Percentiles rank a stretch among this genome's conserved stretches.
Evolutionary conservation across 768 basidiomycete genomes (phyloP).

Genomic region (Floccularia luteovirens): DNA sequence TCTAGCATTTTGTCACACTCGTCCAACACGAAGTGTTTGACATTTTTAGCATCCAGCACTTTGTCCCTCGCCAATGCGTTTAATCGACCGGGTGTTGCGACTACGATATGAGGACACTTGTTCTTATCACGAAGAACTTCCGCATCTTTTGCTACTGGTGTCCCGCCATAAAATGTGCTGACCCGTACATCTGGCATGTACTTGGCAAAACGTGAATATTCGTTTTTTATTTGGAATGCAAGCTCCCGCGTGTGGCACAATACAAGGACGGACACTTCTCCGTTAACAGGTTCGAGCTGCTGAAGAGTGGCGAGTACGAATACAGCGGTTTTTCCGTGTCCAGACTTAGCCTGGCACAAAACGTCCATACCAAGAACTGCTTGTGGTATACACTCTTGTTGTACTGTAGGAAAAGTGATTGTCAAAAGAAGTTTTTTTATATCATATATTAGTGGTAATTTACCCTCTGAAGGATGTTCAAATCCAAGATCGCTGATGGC

Average conservation of each 20-base stretch:
- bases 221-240: conserved; percentile 99
- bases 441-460: conserved; percentile 7
- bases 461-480: conserved; percentile 99
- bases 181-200: conserved; percentile 99
- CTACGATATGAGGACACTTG: conserved; percentile 98
- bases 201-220: conserved; percentile 98
- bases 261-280: conserved; percentile 96
- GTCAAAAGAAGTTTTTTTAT: not conserved
- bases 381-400: conserved; percentile 99
- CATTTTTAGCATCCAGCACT: conserved; percentile 87
- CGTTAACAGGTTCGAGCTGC: conserved; percentile 96
- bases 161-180: conserved; percentile 96
- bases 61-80: conserved; percentile 96
- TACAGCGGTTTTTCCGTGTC: conserved; percentile 97
- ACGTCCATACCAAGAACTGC: conserved; percentile 99
- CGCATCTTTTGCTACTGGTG: conserved; percentile 87
- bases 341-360: conserved; percentile 98
- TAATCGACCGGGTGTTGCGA: conserved; percentile 95
- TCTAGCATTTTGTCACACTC: conserved; percentile 99
- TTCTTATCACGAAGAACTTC: conserved; percentile 92
- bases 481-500: conserved; percentile 99
- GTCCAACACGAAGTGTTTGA: conserved; percentile 99
- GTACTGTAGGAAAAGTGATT: conserved; percentile 47
- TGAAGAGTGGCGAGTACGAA: conserved; percentile 97
- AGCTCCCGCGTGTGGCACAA: conserved; percentile 99